Evolutionary conservation across 441 rosid species (phyloP), one percentile per base, ranked within the genome.

Genomic region (Bruguiera hainesii): DNA sequence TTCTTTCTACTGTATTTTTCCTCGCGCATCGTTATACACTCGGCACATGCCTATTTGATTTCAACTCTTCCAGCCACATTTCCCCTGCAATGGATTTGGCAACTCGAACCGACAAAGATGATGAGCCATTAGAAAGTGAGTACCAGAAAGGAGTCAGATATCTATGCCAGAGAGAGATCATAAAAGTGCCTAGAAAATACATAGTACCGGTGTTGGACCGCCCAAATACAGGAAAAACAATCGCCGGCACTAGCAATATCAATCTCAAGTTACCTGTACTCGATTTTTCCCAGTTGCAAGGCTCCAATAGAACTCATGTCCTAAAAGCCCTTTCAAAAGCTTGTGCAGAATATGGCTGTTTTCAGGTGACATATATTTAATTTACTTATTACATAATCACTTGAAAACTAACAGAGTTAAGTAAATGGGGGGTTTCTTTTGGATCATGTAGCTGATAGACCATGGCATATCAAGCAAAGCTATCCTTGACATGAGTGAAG

Each of bases 381-480:
- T n/a, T 11, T 19, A 0, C 23, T 5, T 8, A 19, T 9, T 25
- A 2, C 37, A 18, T 39, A 11, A 39, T 11, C 48, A 10, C 48
- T 11, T 3, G 4, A 39, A 39, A 13, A 11, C 3, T 39, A 11
- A 39, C 16, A 11, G 16, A 8, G 4, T 39, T 39, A 3, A 3
- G 15, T 39, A 3, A 39, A 10, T 8, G 3, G 49, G 10, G n/a
- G 21, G 21, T n/a, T 37, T n/a, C 16, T n/a, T 23, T 10, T 61
- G 5, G 30, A 30, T 33, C 6, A 56, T 73, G 80, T 80, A 90
- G 92, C 78, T 88, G 64, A 81, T 84, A 46, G 86, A 90, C 59
- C 94, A 88, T 65, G 86, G 94, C 2, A 74, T 90, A 69, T 73
- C 78, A 0, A 71, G 67, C 28, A 83, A 84, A 5, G 79, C 74